Base-by-base conservation (phyloP, 495 filamentous ascomycete species). In the Xylaria grammica region DNA sequence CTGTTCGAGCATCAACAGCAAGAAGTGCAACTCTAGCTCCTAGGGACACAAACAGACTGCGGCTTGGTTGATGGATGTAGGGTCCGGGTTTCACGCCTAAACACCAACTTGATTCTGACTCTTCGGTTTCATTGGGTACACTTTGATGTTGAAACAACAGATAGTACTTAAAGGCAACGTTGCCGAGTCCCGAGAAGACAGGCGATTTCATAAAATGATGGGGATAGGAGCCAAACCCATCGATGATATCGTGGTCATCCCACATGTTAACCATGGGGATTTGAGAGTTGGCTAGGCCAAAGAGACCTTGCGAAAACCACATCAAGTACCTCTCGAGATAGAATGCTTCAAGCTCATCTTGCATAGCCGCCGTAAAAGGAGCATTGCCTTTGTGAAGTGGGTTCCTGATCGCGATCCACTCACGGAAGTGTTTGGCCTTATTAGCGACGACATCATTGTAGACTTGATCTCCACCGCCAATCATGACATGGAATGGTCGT, bases 211-310 rank as follows among this genome's bases (percentile, higher is more conserved):
- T 98, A 69, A 96, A 95, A 68, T 93, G 86, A 63, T 96, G 85
- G 1, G 94, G 87, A 71, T 99, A 99, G 0, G 93, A 96, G 6
- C 96, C 96, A 75, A 87, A 99, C 1, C 95, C 96, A 75, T 99
- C 94, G 65, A 99, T 95, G 69, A 98, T 96, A 67, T 99, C 95
- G 77, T 98, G 95, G 70, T 98, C 95, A 75, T 98, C 95, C 81
- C 90, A 97, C 66, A 99, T 91, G 74, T 99, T 99, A 68, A 99
- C 83, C 94, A 97, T 98, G 46, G 95, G 95, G 53, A 99, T 97
- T 72, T 98, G 95, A 8, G 91, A 89, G 67, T 90, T 94, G 1
- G 94, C 95, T 74, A 98, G 86, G 26, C 90, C 90, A 73, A 96
- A 99, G 32, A 97, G 82, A 2, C 96, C 95, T 72, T 97, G 94